Base-by-base conservation (phyloP, 352 stramenopile genomes). In the Saprolegnia diclina region DNA sequence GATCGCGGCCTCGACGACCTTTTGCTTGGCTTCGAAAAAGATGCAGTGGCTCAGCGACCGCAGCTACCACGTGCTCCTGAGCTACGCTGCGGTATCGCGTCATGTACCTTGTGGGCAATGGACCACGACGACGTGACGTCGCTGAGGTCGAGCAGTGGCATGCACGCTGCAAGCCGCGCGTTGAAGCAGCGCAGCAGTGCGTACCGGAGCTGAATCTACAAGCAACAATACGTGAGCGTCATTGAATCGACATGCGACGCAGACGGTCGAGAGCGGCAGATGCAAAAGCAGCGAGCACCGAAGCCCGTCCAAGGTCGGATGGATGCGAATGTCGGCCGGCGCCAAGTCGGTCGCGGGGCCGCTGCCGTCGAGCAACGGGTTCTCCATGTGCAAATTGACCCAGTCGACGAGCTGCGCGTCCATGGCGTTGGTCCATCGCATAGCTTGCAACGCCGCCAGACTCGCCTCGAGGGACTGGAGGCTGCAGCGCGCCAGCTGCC, bases 1-100 rank as follows among this genome's bases (percentile, higher is more conserved):
- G 46, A 94, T 89, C 14, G 83, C 85, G 21, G 86, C 81, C 56
- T 94, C 88, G 24, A 96, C 80, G 5, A 94, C 72, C 21, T 79
- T 67, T 24, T 86, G 87, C 75, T 94, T 96, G 35, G 92, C 68
- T 42, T 96, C 88, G 22, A 94, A 90, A 67, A 94, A 96, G n/a
- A 94, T 76, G 46, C 88, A 94, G 74, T 94, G 84, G 42, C 86
- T 90, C 24, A 94, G 64, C 16, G 79, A 76, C 0, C 86, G 85
- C 42, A 96, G 57, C 0, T 67, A 59, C 40, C 5, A 7, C 14
- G 14, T 26, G 45, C 6, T 7, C 5, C 24, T 5, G 19, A 19
- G 21, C 7, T 45, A n/a, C n/a, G n/a, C 38, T 16, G 38, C 38
- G 38, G 7, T 16, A 7, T 45, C 4, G 32, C 54, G 10, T 42